These are phyloP conservation scores for Solanum chmielewskii DNA, from an alignment of 257 asterid genomes.

Conservation along the genomic window DNA sequence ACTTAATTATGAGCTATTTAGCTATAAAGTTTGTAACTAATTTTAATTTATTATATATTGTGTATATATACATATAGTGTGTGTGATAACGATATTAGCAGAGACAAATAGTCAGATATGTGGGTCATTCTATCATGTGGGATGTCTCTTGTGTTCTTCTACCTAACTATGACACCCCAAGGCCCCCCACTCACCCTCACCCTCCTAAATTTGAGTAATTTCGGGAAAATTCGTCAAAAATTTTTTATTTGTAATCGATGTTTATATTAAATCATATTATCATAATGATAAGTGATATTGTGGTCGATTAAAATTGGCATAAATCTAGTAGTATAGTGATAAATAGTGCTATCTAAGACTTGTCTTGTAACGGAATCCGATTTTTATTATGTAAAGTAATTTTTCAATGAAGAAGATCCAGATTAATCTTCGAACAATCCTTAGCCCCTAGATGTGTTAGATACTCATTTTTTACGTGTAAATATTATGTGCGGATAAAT, in stretches of 20 bases:
- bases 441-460: neutral
- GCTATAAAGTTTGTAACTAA: no score
- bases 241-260: fast-evolving
- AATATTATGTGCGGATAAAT: neutral
- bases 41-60: no score
- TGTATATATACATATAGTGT: neutral
- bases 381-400: neutral
- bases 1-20: no score
- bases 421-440: neutral
- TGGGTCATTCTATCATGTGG: conserved; percentile 45
- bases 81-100: conserved; percentile 20
- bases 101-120: conserved; percentile 22
- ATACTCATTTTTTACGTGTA: neutral
- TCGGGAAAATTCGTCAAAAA: neutral
- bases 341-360: neutral
- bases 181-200: neutral
- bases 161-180: conserved; percentile 5
- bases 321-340: neutral
- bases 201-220: neutral
- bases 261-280: neutral
- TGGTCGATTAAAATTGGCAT: neutral
- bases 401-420: neutral
- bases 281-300: neutral
- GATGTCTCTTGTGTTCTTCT: conserved; percentile 21
- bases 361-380: neutral